Base-by-base conservation (phyloP, 2,329 filamentous ascomycete genomes). In the Paraconiothyrium sp. region DNA sequence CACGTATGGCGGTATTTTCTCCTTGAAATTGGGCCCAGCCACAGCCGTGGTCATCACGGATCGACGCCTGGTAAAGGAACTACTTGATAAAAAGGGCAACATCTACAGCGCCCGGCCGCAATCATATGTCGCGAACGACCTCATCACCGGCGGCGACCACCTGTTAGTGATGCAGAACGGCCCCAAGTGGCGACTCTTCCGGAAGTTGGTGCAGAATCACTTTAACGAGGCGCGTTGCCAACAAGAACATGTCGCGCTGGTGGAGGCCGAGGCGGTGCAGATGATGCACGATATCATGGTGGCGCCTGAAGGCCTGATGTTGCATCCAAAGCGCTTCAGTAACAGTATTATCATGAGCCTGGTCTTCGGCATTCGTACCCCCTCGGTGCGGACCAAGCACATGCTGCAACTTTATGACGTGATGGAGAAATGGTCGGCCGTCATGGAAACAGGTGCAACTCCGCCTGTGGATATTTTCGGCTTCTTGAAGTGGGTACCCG, bases 241-340 rank as follows among this genome's bases (percentile, higher is more conserved):
- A 27, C 80, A 79, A 47, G 59, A 80, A 9, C 79, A 86, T 61
- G 58, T 81, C 3, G 61, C 67, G 0, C 54, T 85, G 0, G 74
- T 81, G 41, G 75, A 86, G 52, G 84, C 84, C 0, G 85, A 87
- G 66, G 79, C 79, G 0, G 71, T 72, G 1, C 83, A 86, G 69
- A 79, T 86, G 75, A 58, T 85, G 6, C 66, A 72, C 7, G 84
- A 86, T 63, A 81, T 81, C 60, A 58, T 81, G 14, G 43, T 74
- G 0, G 59, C 71, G 0, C 83, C 84, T 0, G 73, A 78, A 24
- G 62, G 81, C 16, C 76, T 80, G 41, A 84, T 84, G 81, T 58
- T 76, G 34, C 82, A 85, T 64, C 79, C 83, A 0, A 81, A 82
- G 63, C 74, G 84, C 2, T 84, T 79, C 61, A 82, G 78, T 54